Base-by-base conservation (phyloP, 169 alveolate genomes). In the Cryptosporidium canis region DNA sequence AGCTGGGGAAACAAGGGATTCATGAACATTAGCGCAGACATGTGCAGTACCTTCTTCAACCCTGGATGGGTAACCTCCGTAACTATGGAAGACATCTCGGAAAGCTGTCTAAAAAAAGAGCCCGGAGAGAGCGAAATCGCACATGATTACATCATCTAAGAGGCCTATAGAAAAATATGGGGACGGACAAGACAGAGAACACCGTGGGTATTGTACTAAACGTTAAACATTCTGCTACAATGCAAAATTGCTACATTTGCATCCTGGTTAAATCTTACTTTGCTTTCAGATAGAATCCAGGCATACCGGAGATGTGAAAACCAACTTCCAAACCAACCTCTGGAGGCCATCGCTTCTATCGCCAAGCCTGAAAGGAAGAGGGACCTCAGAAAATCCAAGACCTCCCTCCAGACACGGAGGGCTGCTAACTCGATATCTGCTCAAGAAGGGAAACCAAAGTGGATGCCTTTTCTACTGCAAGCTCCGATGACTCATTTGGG, bases 1-100 rank as follows among this genome's bases (percentile, higher is more conserved):
- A 21, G 55, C 27, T 95, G 96, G 97, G 98, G 98, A 31, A 94
- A 92, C 66, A 47, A 83, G 31, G 97, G 98, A 39, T 94, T 87
- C 85, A 90, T 92, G 87, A 77, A 77, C 31, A 77, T 77, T n/a
- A 77, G 87, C 58, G 87, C 87, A 8, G 87, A 77, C 58, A 77
- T 77, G 87, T 77, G 87, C 14, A 77, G 87, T 39, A 77, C 87
- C 37, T 61, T 77, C 12, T 77, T 77, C 64, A 77, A 77, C 37
- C 87, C 87, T 8, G 87, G 77, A 6, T 77, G 87, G 87, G 72
- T 77, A 39, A 77, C 87, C 14, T 77, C 72, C 4, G 48, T 77
- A 55, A 43, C 21, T 9, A 39, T n/a, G 41, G 72, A 77, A 5
- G 33, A 58, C 29, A 41, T 77, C 11, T 77, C 87, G 27, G 65